Conservation (phyloP, 495 filamentous ascomycete species). For the Talaromyces thailandensis region DNA sequence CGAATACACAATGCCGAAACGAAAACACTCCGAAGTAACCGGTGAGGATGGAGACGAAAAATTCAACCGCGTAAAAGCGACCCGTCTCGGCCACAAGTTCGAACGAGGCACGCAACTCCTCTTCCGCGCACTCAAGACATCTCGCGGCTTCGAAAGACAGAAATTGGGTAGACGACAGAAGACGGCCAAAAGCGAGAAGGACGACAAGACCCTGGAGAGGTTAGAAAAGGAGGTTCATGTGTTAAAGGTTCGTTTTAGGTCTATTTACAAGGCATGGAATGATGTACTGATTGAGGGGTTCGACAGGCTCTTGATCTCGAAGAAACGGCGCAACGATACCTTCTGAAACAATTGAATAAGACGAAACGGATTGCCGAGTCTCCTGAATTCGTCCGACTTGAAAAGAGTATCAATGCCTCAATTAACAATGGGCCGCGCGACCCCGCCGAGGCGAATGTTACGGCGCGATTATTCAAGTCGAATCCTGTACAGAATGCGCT, state of each 20-base stretch:
- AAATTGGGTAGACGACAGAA: constrained; percentile 72
- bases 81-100: constrained; percentile 45
- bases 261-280: background rate
- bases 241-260: constrained; percentile 51
- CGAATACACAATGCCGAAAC: constrained; percentile 31
- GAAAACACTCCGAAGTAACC: constrained; percentile 28
- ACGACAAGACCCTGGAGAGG: constrained; percentile 32
- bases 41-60: constrained; percentile 6
- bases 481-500: constrained; percentile 63
- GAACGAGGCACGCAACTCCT: constrained; percentile 50
- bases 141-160: constrained; percentile 83
- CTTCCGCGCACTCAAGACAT: constrained; percentile 61
- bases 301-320: constrained; percentile 53
- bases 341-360: constrained; percentile 67
- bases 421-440: constrained; percentile 34
- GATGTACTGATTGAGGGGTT: constrained; percentile 6
- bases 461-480: constrained; percentile 69
- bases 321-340: constrained; percentile 54
- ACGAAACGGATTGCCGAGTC: constrained; percentile 57
- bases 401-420: constrained; percentile 14
- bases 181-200: constrained; percentile 48
- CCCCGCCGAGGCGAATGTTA: constrained; percentile 60
- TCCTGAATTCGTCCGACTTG: constrained; percentile 33
- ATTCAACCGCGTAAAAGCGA: constrained; percentile 24
- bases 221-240: constrained; percentile 66